Percentiles rank a stretch among this genome's conserved stretches.
These are phyloP conservation scores for Mycothermus thermophilus DNA, from an alignment of 495 filamentous ascomycete species.

Conservation along the genomic window DNA sequence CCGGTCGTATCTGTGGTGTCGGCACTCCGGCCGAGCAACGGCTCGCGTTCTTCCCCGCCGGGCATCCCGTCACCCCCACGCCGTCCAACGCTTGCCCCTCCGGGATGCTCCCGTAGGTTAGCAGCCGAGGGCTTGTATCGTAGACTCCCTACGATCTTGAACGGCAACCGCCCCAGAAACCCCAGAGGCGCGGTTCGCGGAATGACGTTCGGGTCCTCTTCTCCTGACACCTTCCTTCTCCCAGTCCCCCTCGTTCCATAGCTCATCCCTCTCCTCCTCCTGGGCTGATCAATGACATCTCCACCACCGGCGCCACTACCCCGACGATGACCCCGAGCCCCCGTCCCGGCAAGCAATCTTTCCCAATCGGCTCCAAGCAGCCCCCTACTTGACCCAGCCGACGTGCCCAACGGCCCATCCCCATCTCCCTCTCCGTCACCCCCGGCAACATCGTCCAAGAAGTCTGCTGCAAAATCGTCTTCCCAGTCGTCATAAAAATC, in stretches of 20 bases:
- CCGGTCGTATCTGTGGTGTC: conserved; percentile 28
- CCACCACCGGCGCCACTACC: conserved; percentile 12
- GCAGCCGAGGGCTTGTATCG: conserved; percentile 86
- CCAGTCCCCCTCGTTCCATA: conserved; percentile 59
- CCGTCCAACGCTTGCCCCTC: conserved; percentile 34
- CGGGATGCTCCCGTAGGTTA: conserved; percentile 81
- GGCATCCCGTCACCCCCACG: conserved; percentile 5
- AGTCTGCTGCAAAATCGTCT: conserved; percentile 44
- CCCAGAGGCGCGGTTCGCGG: conserved; percentile 75
- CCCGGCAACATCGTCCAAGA: conserved; percentile 15
- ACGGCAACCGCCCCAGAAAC: conserved; percentile 72
- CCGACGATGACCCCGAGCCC: conserved; percentile 28
- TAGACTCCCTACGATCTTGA: conserved; percentile 68
- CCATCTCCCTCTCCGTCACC: conserved; percentile 38
- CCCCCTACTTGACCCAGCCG: conserved; percentile 24
- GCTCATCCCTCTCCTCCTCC: conserved; percentile 68
- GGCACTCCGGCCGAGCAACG: conserved; percentile 48
- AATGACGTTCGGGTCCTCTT: conserved; percentile 80
- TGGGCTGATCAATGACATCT: conserved; percentile 46
- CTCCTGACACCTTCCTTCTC: conserved; percentile 54
- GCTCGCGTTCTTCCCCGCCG: conserved; percentile 49
- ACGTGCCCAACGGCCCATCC: conserved; percentile 28
- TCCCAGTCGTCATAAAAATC: conserved; percentile 99
- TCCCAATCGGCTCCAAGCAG: conserved; percentile 83
- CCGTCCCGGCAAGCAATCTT: conserved; percentile 66